Base-by-base conservation (phyloP, 306 rosid species). In the Amphicarpaea edgeworthii region DNA sequence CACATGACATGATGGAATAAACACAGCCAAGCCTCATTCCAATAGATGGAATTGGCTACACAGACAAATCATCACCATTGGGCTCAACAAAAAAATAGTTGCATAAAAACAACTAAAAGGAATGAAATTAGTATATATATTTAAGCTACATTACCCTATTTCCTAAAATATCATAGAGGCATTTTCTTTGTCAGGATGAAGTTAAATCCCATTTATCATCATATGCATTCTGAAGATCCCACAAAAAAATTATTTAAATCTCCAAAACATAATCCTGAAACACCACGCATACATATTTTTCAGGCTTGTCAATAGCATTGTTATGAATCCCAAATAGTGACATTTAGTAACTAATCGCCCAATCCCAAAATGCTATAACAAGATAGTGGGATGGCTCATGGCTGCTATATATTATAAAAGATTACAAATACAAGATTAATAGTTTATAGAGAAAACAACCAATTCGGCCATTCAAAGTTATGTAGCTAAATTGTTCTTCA, bases 131-230 rank as follows among this genome's bases (percentile, higher is more conserved):
- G 53, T 61, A 38, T 28, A 38, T 28, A 65, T 38, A 24, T 15
- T 60, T 57, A 71, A 57, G 68, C 67, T 24, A 23, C 60, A 53
- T 64, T 54, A 72, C 34, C 76, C 53, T 20, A 15, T 34, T 77
- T 63, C 75, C 68, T n/a, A 70, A 55, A 76, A 8, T 73, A 23
- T 54, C 32, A 28, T 16, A 26, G 66, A n/a, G 63, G 41, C 14
- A 47, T 26, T 41, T 40, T 17, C 32, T 30, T 43, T 4, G 11
- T 6, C 17, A 11, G 66, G 43, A 49, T 47, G 37, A 71, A 55
- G 28, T 21, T 62, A 76, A 70, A 70, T 67, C 58, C 17, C 21
- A 76, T 26, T 54, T 37, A 32, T 37, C 69, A 24, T 61, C 37
- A 76, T 62, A 47, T 0, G 4, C 16, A 62, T 46, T 64, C 43